Percentiles rank a stretch among this genome's conserved stretches.
phyloP scores from a whole-genome alignment of 2,329 filamentous ascomycete genomes.

The Purpureocillium takamizusanense region DNA sequence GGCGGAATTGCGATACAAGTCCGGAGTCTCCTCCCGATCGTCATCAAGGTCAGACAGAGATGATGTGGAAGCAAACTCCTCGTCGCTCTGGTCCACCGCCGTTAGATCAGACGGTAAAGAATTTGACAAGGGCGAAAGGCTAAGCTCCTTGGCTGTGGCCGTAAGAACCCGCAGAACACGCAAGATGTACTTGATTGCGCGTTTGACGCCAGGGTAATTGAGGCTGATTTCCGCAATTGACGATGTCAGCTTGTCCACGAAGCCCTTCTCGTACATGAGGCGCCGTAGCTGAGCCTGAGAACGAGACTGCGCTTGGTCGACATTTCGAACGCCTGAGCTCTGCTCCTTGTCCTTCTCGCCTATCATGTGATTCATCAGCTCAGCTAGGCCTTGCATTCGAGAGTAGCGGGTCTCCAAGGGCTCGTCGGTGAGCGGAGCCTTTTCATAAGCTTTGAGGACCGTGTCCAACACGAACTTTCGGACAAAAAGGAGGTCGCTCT shows the following conservation, averaged over 20 bases:
- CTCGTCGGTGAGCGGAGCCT: conserved; percentile 71
- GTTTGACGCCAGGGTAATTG: conserved; percentile 86
- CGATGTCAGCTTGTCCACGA: conserved; percentile 76
- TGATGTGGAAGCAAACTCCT: conserved; percentile 79
- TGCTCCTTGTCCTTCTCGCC: conserved; percentile 64
- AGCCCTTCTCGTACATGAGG: conserved; percentile 98
- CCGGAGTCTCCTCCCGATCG: conserved; percentile 87
- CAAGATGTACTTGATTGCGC: conserved; percentile 92
- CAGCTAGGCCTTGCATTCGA: conserved; percentile 75
- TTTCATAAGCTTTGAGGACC: conserved; percentile 83
- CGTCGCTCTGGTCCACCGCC: conserved; percentile 62
- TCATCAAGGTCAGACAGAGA: conserved; percentile 84
- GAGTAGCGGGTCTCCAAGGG: conserved; percentile 79
- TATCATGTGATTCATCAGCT: conserved; percentile 89
- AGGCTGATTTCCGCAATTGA: conserved; percentile 94
- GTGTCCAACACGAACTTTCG: conserved; percentile 93
- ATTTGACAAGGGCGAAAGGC: conserved; percentile 51
- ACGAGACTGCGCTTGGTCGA: conserved; percentile 30
- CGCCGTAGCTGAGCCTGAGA: conserved; percentile 81
- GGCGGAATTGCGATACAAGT: conserved; percentile 93
- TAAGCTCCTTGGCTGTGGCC: conserved; percentile 77
- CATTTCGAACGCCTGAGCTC: conserved; percentile 28
- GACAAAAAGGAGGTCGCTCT: conserved; percentile 80
- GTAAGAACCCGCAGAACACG: conserved; percentile 82
- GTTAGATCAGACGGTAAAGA: conserved; percentile 60